A percentile compares a stretch with the other conserved stretches of the same genome.
phyloP scores from a whole-genome alignment of 768 basidiomycete genomes.

The Phanerodontia chrysosporium region DNA sequence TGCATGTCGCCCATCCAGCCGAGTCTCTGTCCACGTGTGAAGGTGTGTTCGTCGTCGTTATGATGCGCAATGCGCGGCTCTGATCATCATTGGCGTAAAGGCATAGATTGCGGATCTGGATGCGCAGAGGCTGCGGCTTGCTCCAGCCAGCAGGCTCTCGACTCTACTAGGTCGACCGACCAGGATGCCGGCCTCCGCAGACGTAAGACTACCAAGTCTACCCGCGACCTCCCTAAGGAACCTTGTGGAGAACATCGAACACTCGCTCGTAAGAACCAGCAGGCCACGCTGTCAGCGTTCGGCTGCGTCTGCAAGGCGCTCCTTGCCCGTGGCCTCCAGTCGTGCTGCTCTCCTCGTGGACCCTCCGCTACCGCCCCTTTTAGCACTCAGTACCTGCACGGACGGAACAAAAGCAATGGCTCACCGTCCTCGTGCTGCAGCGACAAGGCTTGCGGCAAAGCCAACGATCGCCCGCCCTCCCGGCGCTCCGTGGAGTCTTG shows the following conservation, averaged over 20 bases:
- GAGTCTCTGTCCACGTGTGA: background rate
- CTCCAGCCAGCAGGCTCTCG: background rate
- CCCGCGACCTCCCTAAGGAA: conserved; percentile 11
- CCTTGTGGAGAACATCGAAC: conserved; percentile 24
- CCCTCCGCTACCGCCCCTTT: background rate
- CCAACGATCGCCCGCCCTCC: background rate
- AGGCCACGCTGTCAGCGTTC: conserved; percentile 25
- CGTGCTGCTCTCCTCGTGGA: conserved; percentile 20
- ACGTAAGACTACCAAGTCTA: conserved; percentile 7
- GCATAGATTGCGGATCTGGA: too few species aligned
- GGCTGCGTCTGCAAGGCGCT: conserved; percentile 27
- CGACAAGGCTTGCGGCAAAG: background rate
- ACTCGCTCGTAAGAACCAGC: conserved; percentile 22
- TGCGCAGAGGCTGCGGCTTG: background rate
- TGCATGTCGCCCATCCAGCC: conserved; percentile 10
- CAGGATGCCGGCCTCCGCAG: conserved; percentile 16
- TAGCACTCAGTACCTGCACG: background rate
- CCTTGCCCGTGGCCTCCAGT: conserved; percentile 23
- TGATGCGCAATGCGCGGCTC: conserved; percentile 6
- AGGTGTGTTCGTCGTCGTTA: conserved; percentile 2
- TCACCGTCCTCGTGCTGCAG: conserved; percentile 7
- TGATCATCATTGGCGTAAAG: too few species aligned
- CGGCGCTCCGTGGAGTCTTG: conserved; percentile 18
- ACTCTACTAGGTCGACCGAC: background rate
- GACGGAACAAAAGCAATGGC: background rate